A percentile compares a stretch with the other conserved stretches of the same genome.
phyloP scores from a whole-genome alignment of 148 eudicot genomes.

The Salicornia ramosissima region DNA sequence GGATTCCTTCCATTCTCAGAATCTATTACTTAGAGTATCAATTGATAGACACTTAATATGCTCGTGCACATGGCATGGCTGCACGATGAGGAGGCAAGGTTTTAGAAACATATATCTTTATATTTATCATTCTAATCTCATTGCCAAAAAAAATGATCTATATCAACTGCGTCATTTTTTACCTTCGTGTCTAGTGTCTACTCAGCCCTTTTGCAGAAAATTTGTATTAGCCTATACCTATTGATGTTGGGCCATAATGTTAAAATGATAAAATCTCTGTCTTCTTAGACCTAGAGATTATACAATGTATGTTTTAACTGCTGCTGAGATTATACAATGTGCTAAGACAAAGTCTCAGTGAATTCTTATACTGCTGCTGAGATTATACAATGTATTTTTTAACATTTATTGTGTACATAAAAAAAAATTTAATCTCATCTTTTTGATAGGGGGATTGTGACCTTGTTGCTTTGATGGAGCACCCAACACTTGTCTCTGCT shows the following conservation, averaged over 20 bases:
- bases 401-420: too few relatives aligned
- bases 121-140: neutral
- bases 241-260: too few relatives aligned
- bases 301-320: neutral
- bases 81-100: neutral
- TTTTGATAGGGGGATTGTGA: conserved; percentile 43
- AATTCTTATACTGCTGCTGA: too few relatives aligned
- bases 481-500: conserved; percentile 62
- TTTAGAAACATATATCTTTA: neutral
- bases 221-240: neutral
- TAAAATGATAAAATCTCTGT: too few relatives aligned
- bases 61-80: neutral
- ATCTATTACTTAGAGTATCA: neutral
- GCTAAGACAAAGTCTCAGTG: too few relatives aligned
- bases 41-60: neutral
- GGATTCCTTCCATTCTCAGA: conserved; percentile 12
- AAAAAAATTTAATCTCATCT: conserved; percentile 4
- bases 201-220: neutral
- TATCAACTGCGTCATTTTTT: neutral
- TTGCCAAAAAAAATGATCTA: neutral
- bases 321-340: too few relatives aligned
- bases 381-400: too few relatives aligned
- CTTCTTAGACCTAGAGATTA: too few relatives aligned
- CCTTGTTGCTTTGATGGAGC: conserved; percentile 60
- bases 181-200: neutral